A percentile compares a stretch with the other conserved stretches of the same genome.
Evolutionary conservation across 192 early-diverging fungal species (phyloP).

Genomic region (Backusella luteola): DNA sequence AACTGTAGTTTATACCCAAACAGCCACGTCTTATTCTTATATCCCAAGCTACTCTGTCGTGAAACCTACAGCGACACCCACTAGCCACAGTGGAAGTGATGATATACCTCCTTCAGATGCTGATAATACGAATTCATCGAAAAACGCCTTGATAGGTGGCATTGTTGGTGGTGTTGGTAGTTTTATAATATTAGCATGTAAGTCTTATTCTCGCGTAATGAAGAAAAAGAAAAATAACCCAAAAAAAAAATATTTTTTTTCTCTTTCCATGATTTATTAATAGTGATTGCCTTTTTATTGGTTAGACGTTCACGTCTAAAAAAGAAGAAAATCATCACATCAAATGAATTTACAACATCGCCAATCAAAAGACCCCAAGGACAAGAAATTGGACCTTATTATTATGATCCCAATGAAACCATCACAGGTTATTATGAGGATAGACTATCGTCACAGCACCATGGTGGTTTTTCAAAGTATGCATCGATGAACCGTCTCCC

Average conservation of each 20-base stretch:
- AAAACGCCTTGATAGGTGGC: neutral
- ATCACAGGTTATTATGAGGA: neutral
- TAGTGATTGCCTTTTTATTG: neutral
- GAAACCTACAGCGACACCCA: neutral
- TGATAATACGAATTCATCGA: neutral
- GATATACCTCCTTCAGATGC: neutral
- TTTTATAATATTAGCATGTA: neutral
- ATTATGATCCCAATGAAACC: slow-evolving; percentile 1
- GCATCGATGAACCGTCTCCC: neutral
- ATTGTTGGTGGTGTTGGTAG: neutral
- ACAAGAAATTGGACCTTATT: neutral
- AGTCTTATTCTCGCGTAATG: neutral
- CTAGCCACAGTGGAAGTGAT: neutral
- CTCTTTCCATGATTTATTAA: neutral
- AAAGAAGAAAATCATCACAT: neutral
- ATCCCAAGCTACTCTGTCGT: neutral
- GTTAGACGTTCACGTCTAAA: neutral
- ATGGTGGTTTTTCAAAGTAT: neutral
- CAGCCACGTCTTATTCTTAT: neutral
- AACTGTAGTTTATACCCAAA: neutral
- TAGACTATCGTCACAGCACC: neutral
- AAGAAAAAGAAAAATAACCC: neutral
- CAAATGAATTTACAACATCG: neutral
- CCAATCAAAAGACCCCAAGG: neutral
- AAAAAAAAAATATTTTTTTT: neutral